A percentile compares a stretch with the other conserved stretches of the same genome.
Conservation (phyloP, 2,329 filamentous ascomycete genomes). For the Rachicladosporium sp. region DNA sequence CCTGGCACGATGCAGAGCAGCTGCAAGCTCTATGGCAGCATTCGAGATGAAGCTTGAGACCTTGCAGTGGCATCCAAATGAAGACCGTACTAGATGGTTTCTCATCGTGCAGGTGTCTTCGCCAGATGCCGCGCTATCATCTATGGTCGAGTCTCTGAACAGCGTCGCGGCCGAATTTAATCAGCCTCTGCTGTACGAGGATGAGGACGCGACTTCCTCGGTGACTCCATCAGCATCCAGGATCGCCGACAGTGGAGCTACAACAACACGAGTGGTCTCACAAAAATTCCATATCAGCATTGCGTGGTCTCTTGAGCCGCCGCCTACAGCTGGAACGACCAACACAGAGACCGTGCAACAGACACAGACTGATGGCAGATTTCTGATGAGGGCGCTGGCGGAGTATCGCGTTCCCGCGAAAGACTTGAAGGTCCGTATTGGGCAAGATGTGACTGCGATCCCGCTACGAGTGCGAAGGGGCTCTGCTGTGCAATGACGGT, state of each 20-base stretch:
- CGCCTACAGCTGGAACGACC: not conserved
- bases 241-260: constrained; percentile 28
- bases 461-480: constrained; percentile 6
- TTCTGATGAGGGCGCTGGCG: constrained; percentile 6
- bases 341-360: constrained; percentile 1
- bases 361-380: constrained; percentile 8
- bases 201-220: constrained; percentile 13
- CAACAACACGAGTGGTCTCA: not conserved
- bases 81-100: constrained; percentile 63
- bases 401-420: constrained; percentile 18
- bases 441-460: constrained; percentile 23
- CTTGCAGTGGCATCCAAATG: constrained; percentile 55
- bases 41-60: constrained; percentile 32
- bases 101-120: constrained; percentile 55
- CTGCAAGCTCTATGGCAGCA: constrained; percentile 32
- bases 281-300: constrained; percentile 70
- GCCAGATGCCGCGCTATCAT: constrained; percentile 26
- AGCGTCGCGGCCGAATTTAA: constrained; percentile 43
- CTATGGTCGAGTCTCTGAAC: constrained; percentile 58
- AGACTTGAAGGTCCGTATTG: constrained; percentile 37
- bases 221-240: constrained; percentile 13
- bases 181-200: constrained; percentile 59
- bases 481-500: not conserved
- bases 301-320: constrained; percentile 58
- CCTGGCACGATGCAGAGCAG: constrained; percentile 39